Base-by-base conservation (phyloP, 768 basidiomycete genomes). In the Rhizopogon vesiculosus region DNA sequence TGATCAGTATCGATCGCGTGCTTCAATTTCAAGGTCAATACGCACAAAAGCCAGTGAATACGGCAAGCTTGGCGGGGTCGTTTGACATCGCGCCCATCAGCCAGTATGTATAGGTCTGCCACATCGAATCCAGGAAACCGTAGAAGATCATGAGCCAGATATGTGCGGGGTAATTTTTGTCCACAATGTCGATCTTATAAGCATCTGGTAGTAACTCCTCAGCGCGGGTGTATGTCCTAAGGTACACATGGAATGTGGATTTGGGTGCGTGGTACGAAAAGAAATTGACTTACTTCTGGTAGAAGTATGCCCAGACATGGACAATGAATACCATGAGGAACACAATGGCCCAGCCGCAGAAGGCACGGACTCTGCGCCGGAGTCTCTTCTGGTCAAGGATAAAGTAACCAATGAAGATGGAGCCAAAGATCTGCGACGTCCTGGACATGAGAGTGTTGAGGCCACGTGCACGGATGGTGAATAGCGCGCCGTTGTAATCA, bases 71-170 rank as follows among this genome's bases (percentile, higher is more conserved):
- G 4, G 78, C 80, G 3, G 88, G 83, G 63, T 91, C 82, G 56
- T 93, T 91, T 15, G 88, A 89, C 86, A 93, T 89, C 13, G 88
- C 86, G 31, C 91, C 91, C 82, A 90, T 88, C 61, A 89, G 77
- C 88, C 88, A 91, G 68, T 91, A 91, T 3, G 84, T n/a, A n/a
- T n/a, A n/a, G n/a, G n/a, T n/a, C n/a, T 93, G 91, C 89, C 89
- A 93, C 82, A 90, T 86, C 1, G 90, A 78, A 57, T 93, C 91
- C 50, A 91, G 77, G 3, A 92, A 60, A n/a, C 89, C 86, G 62
- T 81, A 89, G 67, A 84, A 81, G 55, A 89, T 79, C 71, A 85
- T 89, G 18, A 93, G 71, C 71, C 78, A 78, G 15, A 88, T 72
- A 56, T 78, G 78, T 31, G 76, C 79, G 3, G 78, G 71, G 65